Conservation (phyloP, 768 basidiomycete genomes). For the Boletus rubescentipes region DNA sequence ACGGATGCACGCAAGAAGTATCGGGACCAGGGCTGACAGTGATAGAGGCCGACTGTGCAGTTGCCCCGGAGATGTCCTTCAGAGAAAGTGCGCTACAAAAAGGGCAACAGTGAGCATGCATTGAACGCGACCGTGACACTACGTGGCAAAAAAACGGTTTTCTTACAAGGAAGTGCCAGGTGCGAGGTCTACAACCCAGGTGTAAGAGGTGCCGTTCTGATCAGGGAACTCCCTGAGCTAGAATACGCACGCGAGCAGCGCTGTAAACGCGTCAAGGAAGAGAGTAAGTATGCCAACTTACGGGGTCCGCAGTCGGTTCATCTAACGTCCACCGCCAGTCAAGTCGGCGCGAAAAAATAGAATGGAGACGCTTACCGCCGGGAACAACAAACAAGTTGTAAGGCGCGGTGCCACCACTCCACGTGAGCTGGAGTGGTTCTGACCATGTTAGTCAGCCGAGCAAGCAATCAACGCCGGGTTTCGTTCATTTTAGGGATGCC, state of each 20-base stretch:
- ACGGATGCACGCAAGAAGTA: constrained; percentile 31
- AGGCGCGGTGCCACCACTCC: constrained; percentile 51
- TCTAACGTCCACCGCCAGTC: constrained; percentile 35
- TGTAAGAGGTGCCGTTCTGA: constrained; percentile 41
- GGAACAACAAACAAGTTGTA: constrained; percentile 63
- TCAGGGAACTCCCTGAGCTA: constrained; percentile 56
- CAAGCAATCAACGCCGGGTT: neutral
- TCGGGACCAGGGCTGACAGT: constrained; percentile 41
- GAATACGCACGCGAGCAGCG: constrained; percentile 6
- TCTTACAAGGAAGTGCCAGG: constrained; percentile 46
- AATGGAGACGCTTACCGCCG: constrained; percentile 39
- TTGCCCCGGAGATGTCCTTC: constrained; percentile 57
- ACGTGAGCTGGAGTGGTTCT: constrained; percentile 63
- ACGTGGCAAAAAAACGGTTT: neutral
- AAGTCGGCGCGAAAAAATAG: neutral
- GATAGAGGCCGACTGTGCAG: constrained; percentile 52
- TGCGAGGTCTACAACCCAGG: constrained; percentile 56
- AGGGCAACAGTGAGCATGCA: neutral
- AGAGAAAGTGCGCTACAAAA: constrained; percentile 47
- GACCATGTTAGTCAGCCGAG: constrained; percentile 5
- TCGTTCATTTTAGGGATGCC: too few relatives aligned
- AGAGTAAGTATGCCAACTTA: constrained; percentile 33
- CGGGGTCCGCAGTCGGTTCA: constrained; percentile 52
- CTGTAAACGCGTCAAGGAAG: neutral
- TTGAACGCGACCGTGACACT: too few relatives aligned